phyloP scores from a whole-genome alignment of 148 eudicot species.

The Oxyria digyna region DNA sequence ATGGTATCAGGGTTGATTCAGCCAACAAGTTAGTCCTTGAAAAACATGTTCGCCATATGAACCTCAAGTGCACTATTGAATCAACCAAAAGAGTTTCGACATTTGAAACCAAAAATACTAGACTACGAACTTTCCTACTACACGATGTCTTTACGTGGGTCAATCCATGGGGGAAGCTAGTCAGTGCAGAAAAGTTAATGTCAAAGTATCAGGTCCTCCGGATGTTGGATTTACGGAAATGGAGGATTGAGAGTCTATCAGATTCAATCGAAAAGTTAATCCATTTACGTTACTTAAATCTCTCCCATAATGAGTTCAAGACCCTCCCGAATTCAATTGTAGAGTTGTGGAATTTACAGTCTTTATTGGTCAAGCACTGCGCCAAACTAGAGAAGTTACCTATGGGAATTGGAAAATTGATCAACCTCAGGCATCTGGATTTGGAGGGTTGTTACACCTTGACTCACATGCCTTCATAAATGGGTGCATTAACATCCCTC shows the following conservation, averaged over 20 bases:
- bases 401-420: background rate
- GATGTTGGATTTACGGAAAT: slow-evolving; percentile 7
- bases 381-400: background rate
- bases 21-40: too few species aligned
- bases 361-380: too few species aligned
- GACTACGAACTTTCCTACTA: slow-evolving; percentile 14
- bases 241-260: slow-evolving; percentile 7
- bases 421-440: slow-evolving; percentile 14
- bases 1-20: too few species aligned
- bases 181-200: background rate
- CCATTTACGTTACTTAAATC: slow-evolving; percentile 10
- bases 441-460: background rate
- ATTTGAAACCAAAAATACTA: slow-evolving; percentile 1
- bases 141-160: too few species aligned
- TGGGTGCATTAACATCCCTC: slow-evolving; percentile 8
- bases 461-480: slow-evolving; percentile 8
- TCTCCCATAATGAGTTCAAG: background rate
- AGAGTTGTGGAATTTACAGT: too few species aligned
- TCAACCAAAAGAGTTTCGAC: too few species aligned
- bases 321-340: background rate
- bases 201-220: slow-evolving; percentile 9
- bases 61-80: too few species aligned
- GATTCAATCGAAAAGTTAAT: slow-evolving; percentile 7
- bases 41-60: too few species aligned
- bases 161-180: background rate